Evolutionary conservation across 441 rosid genomes (phyloP).

Genomic region (Lepidium campestre): DNA sequence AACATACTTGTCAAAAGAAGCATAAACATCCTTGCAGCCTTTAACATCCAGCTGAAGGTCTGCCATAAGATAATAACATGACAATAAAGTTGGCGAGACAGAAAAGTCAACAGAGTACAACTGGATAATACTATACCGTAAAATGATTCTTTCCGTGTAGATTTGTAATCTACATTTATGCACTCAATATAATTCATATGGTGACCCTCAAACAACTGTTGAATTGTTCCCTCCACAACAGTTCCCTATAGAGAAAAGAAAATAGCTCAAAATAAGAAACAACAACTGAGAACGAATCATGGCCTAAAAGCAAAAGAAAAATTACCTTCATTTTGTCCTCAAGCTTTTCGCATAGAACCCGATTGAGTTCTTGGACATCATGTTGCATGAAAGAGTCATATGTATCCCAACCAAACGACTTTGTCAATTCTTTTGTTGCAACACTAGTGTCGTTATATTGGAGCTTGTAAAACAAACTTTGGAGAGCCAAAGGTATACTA

Average conservation of each 20-base stretch:
- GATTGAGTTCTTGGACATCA: slow-evolving; percentile 79
- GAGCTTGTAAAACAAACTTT: slow-evolving; percentile 73
- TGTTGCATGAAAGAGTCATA: slow-evolving; percentile 80
- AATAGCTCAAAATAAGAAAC: slow-evolving; percentile 5
- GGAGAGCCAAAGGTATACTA: slow-evolving; percentile 76
- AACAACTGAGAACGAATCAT: slow-evolving; percentile 9
- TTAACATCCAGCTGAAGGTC: slow-evolving; percentile 56
- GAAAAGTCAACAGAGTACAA: not conserved
- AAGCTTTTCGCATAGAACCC: slow-evolving; percentile 72
- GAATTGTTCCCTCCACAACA: slow-evolving; percentile 79
- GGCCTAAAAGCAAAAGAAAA: not conserved
- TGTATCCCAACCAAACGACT: slow-evolving; percentile 83
- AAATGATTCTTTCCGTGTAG: slow-evolving; percentile 73
- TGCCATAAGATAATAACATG: slow-evolving; percentile 16
- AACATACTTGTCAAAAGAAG: slow-evolving; percentile 59
- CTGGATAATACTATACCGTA: slow-evolving; percentile 38
- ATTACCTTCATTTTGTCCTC: slow-evolving; percentile 75
- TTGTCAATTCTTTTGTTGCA: slow-evolving; percentile 70
- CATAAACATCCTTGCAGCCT: slow-evolving; percentile 57
- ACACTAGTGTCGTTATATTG: slow-evolving; percentile 71
- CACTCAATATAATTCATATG: slow-evolving; percentile 79
- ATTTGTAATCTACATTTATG: slow-evolving; percentile 68
- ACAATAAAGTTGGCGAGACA: not conserved
- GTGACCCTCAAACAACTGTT: slow-evolving; percentile 70
- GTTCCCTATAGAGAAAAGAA: slow-evolving; percentile 43